Evolutionary conservation across 2,329 filamentous ascomycete species (phyloP).

Genomic region (Ophiostoma pallidulum): DNA sequence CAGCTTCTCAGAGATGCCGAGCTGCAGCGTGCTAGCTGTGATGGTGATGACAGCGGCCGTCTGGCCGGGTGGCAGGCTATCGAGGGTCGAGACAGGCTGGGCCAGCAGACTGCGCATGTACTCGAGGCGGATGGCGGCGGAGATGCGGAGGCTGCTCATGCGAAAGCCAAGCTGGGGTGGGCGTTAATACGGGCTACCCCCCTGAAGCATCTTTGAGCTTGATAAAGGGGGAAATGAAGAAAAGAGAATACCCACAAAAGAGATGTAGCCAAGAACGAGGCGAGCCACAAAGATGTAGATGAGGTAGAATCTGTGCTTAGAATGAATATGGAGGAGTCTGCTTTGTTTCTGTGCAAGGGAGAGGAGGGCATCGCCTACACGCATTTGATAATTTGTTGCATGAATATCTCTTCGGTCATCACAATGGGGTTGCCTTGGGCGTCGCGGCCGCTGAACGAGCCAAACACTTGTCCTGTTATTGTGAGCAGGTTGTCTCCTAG

Average conservation of each 20-base stretch:
- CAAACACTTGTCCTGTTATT: constrained; percentile 22
- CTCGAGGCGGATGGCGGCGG: constrained; percentile 49
- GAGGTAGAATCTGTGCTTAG: constrained; percentile 45
- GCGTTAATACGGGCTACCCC: background rate
- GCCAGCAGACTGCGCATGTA: constrained; percentile 55
- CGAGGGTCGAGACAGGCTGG: constrained; percentile 57
- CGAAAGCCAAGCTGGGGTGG: constrained; percentile 40
- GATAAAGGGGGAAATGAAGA: no score
- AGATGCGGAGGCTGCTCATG: constrained; percentile 51
- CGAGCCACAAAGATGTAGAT: constrained; percentile 60
- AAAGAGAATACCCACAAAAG: constrained; percentile 23
- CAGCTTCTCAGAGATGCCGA: constrained; percentile 54
- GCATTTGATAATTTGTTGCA: constrained; percentile 21
- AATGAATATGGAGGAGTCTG: background rate
- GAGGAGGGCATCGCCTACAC: constrained; percentile 18
- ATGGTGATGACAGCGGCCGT: constrained; percentile 54
- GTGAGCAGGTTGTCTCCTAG: background rate
- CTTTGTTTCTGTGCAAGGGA: no score
- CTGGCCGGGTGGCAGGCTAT: constrained; percentile 50
- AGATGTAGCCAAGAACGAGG: constrained; percentile 48
- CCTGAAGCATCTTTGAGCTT: no score
- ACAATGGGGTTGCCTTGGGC: constrained; percentile 15
- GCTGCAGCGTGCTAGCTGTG: constrained; percentile 50
- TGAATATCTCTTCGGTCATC: constrained; percentile 22
- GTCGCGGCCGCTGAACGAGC: constrained; percentile 25